Conservation (phyloP, 352 stramenopile genomes). For the Aphanomyces euteiches region DNA sequence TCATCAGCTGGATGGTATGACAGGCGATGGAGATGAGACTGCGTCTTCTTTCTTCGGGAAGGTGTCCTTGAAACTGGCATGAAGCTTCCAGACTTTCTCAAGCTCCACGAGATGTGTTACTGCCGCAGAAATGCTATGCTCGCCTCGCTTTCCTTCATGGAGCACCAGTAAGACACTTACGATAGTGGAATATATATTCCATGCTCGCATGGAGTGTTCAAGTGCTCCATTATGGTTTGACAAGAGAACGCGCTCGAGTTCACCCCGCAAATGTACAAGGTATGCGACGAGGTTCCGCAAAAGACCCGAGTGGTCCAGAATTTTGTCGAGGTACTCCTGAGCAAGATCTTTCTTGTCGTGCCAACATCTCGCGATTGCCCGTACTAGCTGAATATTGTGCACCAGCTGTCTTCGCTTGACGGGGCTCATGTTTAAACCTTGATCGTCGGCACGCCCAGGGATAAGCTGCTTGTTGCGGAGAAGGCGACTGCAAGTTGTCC, state of each 20-base stretch:
- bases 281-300: neutral
- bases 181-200: constrained; percentile 13
- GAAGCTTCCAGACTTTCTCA: constrained; percentile 9
- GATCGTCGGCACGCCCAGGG: neutral
- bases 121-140: neutral
- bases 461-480: constrained; percentile 20
- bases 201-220: constrained; percentile 8
- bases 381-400: neutral
- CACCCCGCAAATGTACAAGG: neutral
- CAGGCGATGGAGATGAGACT: neutral
- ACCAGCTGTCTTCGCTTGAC: neutral
- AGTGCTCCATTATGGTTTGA: neutral
- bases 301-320: neutral
- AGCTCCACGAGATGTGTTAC: constrained; percentile 12
- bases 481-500: neutral
- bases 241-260: constrained; percentile 16
- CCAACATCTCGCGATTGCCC: constrained; percentile 14
- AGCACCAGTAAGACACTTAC: constrained; percentile 12
- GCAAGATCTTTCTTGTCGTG: constrained; percentile 12
- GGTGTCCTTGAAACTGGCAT: neutral
- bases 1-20: too few species aligned
- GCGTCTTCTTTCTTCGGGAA: neutral
- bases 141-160: constrained; percentile 1
- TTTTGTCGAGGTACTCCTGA: neutral
- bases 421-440: neutral